Conservation (phyloP, 805 yeast species). For the Monosporozyma solicola region DNA sequence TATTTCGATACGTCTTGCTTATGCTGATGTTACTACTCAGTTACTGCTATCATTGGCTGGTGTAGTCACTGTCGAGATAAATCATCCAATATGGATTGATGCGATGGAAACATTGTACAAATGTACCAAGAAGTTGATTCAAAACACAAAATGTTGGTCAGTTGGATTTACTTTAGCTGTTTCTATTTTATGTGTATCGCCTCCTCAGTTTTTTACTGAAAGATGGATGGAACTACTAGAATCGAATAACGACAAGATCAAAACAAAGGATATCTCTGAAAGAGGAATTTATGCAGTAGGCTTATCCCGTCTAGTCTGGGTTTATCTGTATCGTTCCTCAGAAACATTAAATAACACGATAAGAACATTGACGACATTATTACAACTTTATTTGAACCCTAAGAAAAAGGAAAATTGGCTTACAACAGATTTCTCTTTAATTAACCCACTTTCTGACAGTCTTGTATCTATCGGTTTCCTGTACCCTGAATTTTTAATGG, state of each 20-base stretch:
- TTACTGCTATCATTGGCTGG: conserved; percentile 78
- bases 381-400: conserved; percentile 45
- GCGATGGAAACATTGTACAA: conserved; percentile 59
- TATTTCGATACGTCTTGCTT: conserved; percentile 60
- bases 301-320: conserved; percentile 77
- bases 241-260: conserved; percentile 47
- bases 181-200: conserved; percentile 71
- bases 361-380: conserved; percentile 60
- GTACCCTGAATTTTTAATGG: conserved; percentile 70
- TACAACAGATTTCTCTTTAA: conserved; percentile 48
- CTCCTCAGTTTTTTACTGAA: conserved; percentile 60
- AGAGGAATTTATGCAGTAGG: conserved; percentile 55
- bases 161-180: conserved; percentile 58
- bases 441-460: conserved; percentile 60
- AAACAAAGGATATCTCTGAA: conserved; percentile 46
- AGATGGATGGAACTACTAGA: conserved; percentile 70
- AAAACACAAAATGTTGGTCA: conserved; percentile 50
- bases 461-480: conserved; percentile 72
- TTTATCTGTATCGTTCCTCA: conserved; percentile 72
- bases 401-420: conserved; percentile 72
- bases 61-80: conserved; percentile 82
- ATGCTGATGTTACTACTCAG: conserved; percentile 73
- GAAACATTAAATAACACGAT: conserved; percentile 86
- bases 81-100: conserved; percentile 90
- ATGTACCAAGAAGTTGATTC: conserved; percentile 38